Evolutionary conservation across 805 yeast genomes (phyloP), one percentile per base, ranked within the genome.

Genomic region (Yarrowia hollandica): DNA sequence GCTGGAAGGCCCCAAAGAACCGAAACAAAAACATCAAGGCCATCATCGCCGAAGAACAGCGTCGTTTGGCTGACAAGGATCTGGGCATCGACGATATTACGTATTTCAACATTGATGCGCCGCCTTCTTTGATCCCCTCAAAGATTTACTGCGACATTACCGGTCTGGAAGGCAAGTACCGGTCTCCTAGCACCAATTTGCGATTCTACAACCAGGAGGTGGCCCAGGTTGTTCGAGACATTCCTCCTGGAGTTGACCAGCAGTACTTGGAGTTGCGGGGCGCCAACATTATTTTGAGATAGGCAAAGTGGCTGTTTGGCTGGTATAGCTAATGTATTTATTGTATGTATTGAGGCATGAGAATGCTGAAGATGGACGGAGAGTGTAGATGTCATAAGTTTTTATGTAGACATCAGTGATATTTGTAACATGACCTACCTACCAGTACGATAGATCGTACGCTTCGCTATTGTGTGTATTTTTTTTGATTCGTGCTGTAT

Each of bases 131-230:
- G 64, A 80, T 76, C 63, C 98, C 98, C 0, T 74, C 78, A 15
- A 89, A 86, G 73, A 85, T 83, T 63, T 91, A 90, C 72, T 92
- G 99, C 71, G 99, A 94, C 69, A 83, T 92, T 48, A 92, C 98
- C 0, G 99, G 99, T 0, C 75, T 92, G 18, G 84, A 82, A 50
- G 92, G 90, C 0, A 79, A 74, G 26, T 92, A 92, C 75, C 84
- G 81, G 68, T 79, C 85, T 22, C 94, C 94, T 0, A 60, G 66
- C 4, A 78, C 84, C 22, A 86, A 82, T 66, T 74, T 92, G 56
- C 76, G 96, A 60, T 92, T 83, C 70, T 83, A 88, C 71, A 86
- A 92, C 69, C 83, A 83, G 55, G 97, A 92, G 71, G 85, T 92
- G 26, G 91, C 82, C 70, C 88, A 85, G 48, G 86, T 89, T 31